These are phyloP conservation scores for Cunninghamia lanceolata DNA, from an alignment of 75 land plant genomes.

Conservation along the genomic window DNA sequence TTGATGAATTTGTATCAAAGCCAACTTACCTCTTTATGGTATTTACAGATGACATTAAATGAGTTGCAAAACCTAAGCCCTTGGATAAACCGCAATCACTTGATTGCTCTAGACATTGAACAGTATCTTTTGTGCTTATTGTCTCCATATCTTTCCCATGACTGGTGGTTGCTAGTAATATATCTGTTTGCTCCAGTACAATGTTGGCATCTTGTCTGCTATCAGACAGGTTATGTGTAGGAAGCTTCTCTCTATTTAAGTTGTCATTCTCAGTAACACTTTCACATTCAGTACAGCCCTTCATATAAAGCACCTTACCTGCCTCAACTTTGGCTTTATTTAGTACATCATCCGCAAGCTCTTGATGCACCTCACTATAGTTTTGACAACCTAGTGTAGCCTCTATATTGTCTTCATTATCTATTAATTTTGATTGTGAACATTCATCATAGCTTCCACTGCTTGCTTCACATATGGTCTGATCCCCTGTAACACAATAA, in stretches of 20 bases:
- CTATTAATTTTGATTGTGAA: neutral
- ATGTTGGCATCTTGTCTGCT: neutral
- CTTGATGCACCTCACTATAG: neutral
- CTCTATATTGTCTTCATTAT: neutral
- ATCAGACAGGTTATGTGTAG: neutral
- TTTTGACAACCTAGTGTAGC: neutral
- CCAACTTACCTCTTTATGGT: conserved; percentile 2
- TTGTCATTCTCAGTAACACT: neutral
- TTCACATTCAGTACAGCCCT: neutral
- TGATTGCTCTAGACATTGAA: neutral
- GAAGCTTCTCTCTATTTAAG: neutral
- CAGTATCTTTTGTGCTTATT: neutral
- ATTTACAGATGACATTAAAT: neutral
- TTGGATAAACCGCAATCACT: neutral
- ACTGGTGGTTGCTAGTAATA: neutral
- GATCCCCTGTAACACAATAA: neutral
- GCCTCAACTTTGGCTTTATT: neutral
- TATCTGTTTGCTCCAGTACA: neutral
- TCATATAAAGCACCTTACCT: conserved; percentile 3
- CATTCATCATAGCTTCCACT: neutral
- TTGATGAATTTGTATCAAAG: neutral
- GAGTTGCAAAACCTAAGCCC: neutral
- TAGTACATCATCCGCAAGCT: conserved; percentile 1
- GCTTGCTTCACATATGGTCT: neutral
- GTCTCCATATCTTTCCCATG: neutral